Evolutionary conservation across 2,329 filamentous ascomycete species (phyloP).

Genomic region (Mycocentrospora acerina): DNA sequence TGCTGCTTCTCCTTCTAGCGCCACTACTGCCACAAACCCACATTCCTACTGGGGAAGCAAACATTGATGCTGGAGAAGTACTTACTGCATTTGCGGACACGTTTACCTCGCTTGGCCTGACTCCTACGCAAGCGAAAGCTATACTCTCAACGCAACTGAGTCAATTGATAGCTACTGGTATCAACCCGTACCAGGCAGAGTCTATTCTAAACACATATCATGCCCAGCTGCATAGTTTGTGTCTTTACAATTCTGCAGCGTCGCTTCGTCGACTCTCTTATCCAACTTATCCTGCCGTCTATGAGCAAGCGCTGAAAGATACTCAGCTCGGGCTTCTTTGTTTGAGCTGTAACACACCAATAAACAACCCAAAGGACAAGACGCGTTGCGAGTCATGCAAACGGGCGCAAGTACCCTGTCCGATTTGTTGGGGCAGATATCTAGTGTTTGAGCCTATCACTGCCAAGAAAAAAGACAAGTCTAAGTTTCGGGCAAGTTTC

Average conservation of each 20-base stretch:
- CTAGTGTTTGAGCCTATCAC: conserved; percentile 43
- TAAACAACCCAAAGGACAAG: conserved; percentile 55
- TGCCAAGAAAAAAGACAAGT: conserved; percentile 31
- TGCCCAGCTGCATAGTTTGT: conserved; percentile 52
- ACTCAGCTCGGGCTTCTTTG: conserved; percentile 58
- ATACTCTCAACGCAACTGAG: conserved; percentile 44
- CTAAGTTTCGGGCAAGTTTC: conserved; percentile 21
- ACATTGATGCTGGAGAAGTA: conserved; percentile 34
- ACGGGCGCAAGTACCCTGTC: conserved; percentile 45
- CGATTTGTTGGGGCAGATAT: conserved; percentile 47
- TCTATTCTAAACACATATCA: conserved; percentile 60
- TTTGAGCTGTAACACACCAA: conserved; percentile 58
- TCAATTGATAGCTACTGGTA: conserved; percentile 45
- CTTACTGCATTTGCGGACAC: conserved; percentile 44
- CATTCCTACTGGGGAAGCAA: conserved; percentile 26
- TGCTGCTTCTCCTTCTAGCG: conserved; percentile 49
- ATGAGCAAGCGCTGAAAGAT: conserved; percentile 58
- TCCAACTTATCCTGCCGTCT: conserved; percentile 57
- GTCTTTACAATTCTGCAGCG: conserved; percentile 55
- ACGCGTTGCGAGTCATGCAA: conserved; percentile 55
- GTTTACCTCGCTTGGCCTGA: conserved; percentile 40
- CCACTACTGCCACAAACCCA: conserved; percentile 49
- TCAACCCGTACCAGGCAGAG: conserved; percentile 56
- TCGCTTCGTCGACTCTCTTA: conserved; percentile 59
- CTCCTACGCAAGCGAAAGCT: conserved; percentile 42